Evolutionary conservation across 495 filamentous ascomycete species (phyloP), one percentile per base, ranked within the genome.

Genomic region (Penicillium paxilli): DNA sequence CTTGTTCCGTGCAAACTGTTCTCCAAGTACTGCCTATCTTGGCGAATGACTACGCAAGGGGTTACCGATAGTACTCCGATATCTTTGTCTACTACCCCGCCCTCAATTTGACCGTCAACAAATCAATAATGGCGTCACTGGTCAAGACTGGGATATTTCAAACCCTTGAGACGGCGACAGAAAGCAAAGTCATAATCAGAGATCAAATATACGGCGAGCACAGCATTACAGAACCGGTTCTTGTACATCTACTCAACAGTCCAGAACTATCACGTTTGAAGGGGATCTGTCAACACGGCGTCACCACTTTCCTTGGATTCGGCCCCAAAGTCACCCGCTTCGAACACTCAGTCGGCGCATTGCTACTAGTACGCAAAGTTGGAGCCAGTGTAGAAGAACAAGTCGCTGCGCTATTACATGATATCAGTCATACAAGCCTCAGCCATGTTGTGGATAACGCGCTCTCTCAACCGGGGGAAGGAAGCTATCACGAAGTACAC

Each of bases 311-410:
- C 47, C 58, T 77, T 1, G 66, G 67, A 50, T 61, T 71, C 8
- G 62, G 60, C 3, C 74, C 67, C 4, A 52, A 51, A 32, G 65
- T 77, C 21, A 74, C 74, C 5, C 71, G 74, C 26, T 65, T 73
- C 53, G 74, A 77, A 45, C 74, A 77, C 49, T 77, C 74, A 3
- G 67, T 75, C 48, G 74, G 74, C 26, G 71, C 74, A 47, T 73
- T 71, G 11, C 48, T 77, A 10, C 66, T 77, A 12, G 71, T 75
- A 5, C 74, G 72, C 21, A 67, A 55, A 52, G 68, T 73, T 4
- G 72, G 72, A 12, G 72, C 59, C 37, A 67, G 45, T 22, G 26
- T 77, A 10, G 68, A 66, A 23, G 74, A 77, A 51, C 74, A 77
- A 55, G 60, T 72, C 12, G 67, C 72, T n/a, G 74, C 67, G 28